Evolutionary conservation across 163 green algal genomes (phyloP), one percentile per base, ranked within the genome.

Genomic region (Chloromonas sp.): DNA sequence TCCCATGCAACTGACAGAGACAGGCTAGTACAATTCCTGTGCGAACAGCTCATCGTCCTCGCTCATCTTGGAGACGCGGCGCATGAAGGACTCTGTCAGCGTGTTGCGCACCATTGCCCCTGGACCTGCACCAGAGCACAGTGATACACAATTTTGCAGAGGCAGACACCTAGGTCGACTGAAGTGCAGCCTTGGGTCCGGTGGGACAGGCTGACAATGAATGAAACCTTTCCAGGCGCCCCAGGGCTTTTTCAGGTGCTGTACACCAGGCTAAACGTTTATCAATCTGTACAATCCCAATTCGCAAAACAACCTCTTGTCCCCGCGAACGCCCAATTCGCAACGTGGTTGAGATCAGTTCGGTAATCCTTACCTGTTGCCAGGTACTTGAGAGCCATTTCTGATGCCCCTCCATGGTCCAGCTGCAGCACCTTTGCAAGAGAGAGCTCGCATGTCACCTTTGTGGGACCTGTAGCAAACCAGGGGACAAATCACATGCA

Each of bases 11-110:
- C 36, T 36, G 36, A 36, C 36, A 74, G 66, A 74, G 5, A 11
- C 66, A 74, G 66, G 66, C 66, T 74, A 93, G 80, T 93, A 93
- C 71, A 90, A 89, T 78, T 92, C 90, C 2, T 60, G 58, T 0
- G 89, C 85, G 70, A 88, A 90, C 76, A 91, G 88, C 60, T 93
- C 89, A 59, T 95, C 92, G 36, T 93, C 91, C 11, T 89, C 87
- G 58, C 85, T 86, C 76, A 96, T 77, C 82, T 91, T 92, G 61
- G 85, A 81, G 83, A 96, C 87, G 1, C 92, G 88, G n/a, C 94
- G 88, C 83, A 96, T 82, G 83, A 92, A 93, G 15, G 85, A 71
- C 14, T 96, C 92, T 14, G 91, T 93, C 58, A 97, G 85, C 66
- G 89, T 87, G 3, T 81, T 60, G 1, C 85, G 88, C 8, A 85